phyloP scores from a whole-genome alignment of 768 basidiomycete species.

The Tricholoma bakamatsutake region DNA sequence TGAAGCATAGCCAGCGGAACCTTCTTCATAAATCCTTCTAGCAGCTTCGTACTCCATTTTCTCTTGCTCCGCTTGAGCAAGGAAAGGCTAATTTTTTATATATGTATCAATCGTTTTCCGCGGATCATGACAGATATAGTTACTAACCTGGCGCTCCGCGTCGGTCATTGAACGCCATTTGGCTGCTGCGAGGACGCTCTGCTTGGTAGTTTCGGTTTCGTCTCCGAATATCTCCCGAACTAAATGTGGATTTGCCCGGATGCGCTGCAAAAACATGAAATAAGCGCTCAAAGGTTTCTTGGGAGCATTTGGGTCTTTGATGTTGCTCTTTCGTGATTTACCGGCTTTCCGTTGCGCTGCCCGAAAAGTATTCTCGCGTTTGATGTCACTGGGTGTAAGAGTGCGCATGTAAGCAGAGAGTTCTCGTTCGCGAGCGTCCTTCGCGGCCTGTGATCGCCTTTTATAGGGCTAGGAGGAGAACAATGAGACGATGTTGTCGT shows the following conservation, averaged over 20 bases:
- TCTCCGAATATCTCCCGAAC: slow-evolving; percentile 80
- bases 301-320: slow-evolving; percentile 95
- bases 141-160: slow-evolving; percentile 81
- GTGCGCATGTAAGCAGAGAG: slow-evolving; percentile 81
- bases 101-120: slow-evolving; percentile 6
- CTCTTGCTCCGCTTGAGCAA: slow-evolving; percentile 91
- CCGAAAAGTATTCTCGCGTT: slow-evolving; percentile 86
- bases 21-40: slow-evolving; percentile 82
- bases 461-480: slow-evolving; percentile 65
- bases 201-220: slow-evolving; percentile 90
- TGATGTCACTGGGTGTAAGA: slow-evolving; percentile 90
- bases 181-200: slow-evolving; percentile 88
- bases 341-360: slow-evolving; percentile 91
- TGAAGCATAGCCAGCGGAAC: slow-evolving; percentile 56
- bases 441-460: slow-evolving; percentile 75
- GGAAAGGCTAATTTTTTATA: slow-evolving; percentile 70
- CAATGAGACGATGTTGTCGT: slow-evolving; percentile 17
- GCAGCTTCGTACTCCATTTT: slow-evolving; percentile 91
- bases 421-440: slow-evolving; percentile 80
- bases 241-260: slow-evolving; percentile 71
- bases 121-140: not conserved
- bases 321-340: slow-evolving; percentile 87
- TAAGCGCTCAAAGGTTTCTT: slow-evolving; percentile 94
- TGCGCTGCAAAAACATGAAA: slow-evolving; percentile 91
- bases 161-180: slow-evolving; percentile 93